These are phyloP conservation scores for Cucumis sativus DNA, from an alignment of 306 rosid genomes.

Conservation along the genomic window Cucumber_9930_V3 NC_026661.2:22083501-22084000, in stretches of 20 bases:
- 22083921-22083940: neutral
- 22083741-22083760: neutral
- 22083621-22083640: neutral
- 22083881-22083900: slow-evolving; percentile 81
- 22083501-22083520: no score
- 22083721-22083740: slow-evolving; percentile 7
- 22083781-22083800: slow-evolving; percentile 14
- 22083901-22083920: slow-evolving; percentile 51
- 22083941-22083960: neutral
- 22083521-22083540: no score
- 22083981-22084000: neutral
- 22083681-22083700: slow-evolving; percentile 41
- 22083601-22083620: neutral
- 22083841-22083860: slow-evolving; percentile 87
- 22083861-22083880: slow-evolving; percentile 96
- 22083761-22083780: neutral
- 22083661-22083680: slow-evolving; percentile 55
- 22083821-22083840: slow-evolving; percentile 96
- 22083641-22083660: slow-evolving; percentile 43
- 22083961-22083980: neutral
- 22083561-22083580: neutral
- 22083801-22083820: slow-evolving; percentile 42
- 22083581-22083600: neutral
- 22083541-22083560: no score
- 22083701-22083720: slow-evolving; percentile 96